Base-by-base conservation (phyloP, 2,329 filamentous ascomycete genomes). In the Xylariomycetidae sp. region DNA sequence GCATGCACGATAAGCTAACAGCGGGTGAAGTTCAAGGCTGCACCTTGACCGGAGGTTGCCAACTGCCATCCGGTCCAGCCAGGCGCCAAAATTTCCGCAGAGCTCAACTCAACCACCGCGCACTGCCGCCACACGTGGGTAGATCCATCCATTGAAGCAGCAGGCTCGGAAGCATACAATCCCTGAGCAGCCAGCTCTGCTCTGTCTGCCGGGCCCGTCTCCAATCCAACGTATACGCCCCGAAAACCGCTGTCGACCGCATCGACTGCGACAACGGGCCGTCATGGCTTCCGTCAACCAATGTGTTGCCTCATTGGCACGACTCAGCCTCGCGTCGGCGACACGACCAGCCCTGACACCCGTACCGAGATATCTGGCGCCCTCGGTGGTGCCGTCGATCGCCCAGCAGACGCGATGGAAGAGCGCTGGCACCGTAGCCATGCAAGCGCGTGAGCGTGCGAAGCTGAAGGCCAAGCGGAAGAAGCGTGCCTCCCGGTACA, bases 401-500 rank as follows among this genome's bases (percentile, higher is more conserved):
- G 56, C 63, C 26, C 48, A 61, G 20, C 65, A 70, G 47, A 57
- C 58, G 35, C 68, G 71, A 46, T 57, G 58, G 53, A 64, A 63
- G 22, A 17, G 15, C 26, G 7, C 6, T 10, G 15, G 60, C 19
- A 47, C 38, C 1, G 10, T 31, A 4, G 38, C 41, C 12, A 53
- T 50, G 49, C 53, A 64, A 40, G 49, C 55, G 37, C 61, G 65
- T 45, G 61, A 64, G 43, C 66, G 65, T 49, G 71, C 68, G 48
- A 78, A 74, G 61, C 59, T 63, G 34, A 50, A 57, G 28, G 58
- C 61, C 42, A 75, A 75, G 61, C 74, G 71, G 58, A 79, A 72
- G 60, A 67, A 71, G 49, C 62, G 70, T 32, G 73, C 76, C 53
- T 86, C 85, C 62, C 69, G 74, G 9, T 76, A 74, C 42, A 76